These are phyloP conservation scores for Alternaria arbusti DNA, from an alignment of 2,329 filamentous ascomycete species.

Conservation along the genomic window DNA sequence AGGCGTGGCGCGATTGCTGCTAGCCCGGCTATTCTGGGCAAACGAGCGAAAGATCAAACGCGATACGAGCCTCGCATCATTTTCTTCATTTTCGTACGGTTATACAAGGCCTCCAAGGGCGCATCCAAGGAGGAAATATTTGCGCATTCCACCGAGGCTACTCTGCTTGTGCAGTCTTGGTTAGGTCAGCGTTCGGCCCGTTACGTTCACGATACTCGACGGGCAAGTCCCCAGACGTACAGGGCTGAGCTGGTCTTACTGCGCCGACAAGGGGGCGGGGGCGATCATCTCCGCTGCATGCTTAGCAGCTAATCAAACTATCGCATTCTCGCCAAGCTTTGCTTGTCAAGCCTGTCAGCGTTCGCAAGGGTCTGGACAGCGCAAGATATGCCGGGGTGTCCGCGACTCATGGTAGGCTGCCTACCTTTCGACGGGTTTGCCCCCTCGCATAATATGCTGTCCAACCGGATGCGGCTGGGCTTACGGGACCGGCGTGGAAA, in stretches of 20 bases:
- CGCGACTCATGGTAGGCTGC: background rate
- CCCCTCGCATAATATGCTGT: background rate
- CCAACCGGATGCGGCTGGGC: background rate
- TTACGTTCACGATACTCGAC: background rate
- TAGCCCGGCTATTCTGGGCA: background rate
- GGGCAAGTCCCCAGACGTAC: background rate
- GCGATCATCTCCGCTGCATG: background rate
- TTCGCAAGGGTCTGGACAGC: background rate
- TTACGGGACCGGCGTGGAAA: background rate
- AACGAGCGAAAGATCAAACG: background rate
- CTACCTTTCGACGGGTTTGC: background rate
- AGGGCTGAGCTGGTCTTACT: background rate
- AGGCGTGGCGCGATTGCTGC: background rate
- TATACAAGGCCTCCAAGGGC: background rate
- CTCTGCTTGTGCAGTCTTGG: background rate
- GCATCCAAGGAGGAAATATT: background rate
- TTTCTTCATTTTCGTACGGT: background rate
- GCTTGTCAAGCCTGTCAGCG: background rate
- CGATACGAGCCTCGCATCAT: background rate
- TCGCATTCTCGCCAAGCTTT: background rate
- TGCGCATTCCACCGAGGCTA: background rate
- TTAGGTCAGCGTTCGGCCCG: background rate
- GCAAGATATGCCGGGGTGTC: background rate
- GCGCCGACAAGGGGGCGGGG: background rate
- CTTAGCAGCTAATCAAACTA: background rate